Conservation (phyloP, 2,329 filamentous ascomycete genomes). For the Pestalotiopsis sp. region DNA sequence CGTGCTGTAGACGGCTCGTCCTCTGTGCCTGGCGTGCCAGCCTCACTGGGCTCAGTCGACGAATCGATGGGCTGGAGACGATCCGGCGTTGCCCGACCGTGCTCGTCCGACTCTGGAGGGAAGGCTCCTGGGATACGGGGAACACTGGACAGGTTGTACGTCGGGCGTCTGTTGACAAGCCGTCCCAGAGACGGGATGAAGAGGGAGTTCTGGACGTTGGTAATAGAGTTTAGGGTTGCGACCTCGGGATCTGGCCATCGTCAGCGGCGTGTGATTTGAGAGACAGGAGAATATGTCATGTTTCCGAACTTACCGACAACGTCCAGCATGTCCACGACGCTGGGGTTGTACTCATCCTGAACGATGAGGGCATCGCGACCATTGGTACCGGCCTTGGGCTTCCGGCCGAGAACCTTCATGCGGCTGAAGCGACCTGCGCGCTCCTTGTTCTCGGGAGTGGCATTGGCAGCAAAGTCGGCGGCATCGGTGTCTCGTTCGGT, state of each 20-base stretch:
- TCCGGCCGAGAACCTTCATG: conserved; percentile 1
- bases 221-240: conserved; percentile 79
- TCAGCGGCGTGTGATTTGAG: neutral
- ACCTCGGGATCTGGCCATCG: conserved; percentile 72
- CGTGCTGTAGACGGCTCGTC: conserved; percentile 16
- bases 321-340: conserved; percentile 69
- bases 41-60: conserved; percentile 13
- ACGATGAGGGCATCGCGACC: neutral
- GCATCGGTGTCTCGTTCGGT: neutral
- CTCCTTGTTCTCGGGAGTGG: neutral
- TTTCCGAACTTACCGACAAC: conserved; percentile 58
- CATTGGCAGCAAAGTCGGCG: neutral
- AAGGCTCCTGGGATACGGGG: conserved; percentile 18
- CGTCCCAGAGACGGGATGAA: conserved; percentile 82
- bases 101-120: conserved; percentile 2
- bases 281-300: neutral
- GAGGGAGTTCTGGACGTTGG: conserved; percentile 87
- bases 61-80: neutral
- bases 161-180: conserved; percentile 75
- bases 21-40: conserved; percentile 25
- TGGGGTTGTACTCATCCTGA: conserved; percentile 56
- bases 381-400: neutral
- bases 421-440: conserved; percentile 4
- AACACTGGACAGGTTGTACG: conserved; percentile 69
- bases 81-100: neutral